Evolutionary conservation across 352 stramenopile species (phyloP), one percentile per base, ranked within the genome.

Genomic region (Phytopythium litorale): DNA sequence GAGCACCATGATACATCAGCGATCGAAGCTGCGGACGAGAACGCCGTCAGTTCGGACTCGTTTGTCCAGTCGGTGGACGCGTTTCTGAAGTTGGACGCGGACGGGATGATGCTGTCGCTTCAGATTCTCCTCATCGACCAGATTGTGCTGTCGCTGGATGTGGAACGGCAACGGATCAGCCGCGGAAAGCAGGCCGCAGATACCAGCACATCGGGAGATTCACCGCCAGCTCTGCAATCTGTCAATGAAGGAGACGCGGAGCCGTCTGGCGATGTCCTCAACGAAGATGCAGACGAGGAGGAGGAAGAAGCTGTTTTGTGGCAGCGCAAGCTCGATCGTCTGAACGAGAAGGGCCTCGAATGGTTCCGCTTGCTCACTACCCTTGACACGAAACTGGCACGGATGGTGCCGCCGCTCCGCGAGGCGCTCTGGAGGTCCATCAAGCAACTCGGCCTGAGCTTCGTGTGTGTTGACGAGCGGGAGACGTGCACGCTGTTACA

Each of bases 101-200:
- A 92, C 62, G 79, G 70, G 16, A 71, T 84, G 25, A 88, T 89
- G 79, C 63, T 96, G 28, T 85, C 76, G 6, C 75, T 90, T 53
- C 87, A 96, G 56, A 88, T 96, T 59, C 63, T 96, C 16, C 73
- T 96, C 7, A 87, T 96, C 51, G 87, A 96, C 45, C 70, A 91
- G 65, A 65, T 93, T 57, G 85, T 94, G 21, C 76, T 72, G 52
- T 65, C 79, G 2, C 56, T 94, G 6, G 71, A 87, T 13, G 40
- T 74, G 2, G 81, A 94, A 30, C 73, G 75, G 28, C 75, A 89
- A 30, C 85, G 72, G 46, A 64, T 84, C 45, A 65, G 70, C 32
- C 67, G 59, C 5, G 49, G 70, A 25, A 70, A 80, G 55, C 58
- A 72, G 38, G 60, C 50, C 5, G n/a, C 70, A 15, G 63, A 67